A percentile compares a stretch with the other conserved stretches of the same genome.
Evolutionary conservation across 202 grass and related monocot species (phyloP).

Genomic region (Eragrostis tef): DNA sequence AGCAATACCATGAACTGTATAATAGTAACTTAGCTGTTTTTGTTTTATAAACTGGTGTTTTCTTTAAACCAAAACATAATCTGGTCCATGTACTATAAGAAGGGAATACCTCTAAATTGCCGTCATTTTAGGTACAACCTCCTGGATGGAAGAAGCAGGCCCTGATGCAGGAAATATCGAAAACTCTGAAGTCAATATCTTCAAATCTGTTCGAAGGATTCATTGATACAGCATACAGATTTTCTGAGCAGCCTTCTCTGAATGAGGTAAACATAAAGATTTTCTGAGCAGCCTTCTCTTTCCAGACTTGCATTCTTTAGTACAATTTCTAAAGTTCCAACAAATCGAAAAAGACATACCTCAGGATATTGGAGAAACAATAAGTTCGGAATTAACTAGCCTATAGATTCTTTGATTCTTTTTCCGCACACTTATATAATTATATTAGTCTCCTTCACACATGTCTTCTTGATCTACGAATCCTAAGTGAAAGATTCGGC

Average conservation of each 20-base stretch:
- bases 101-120: neutral
- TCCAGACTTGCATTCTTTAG: too few relatives aligned
- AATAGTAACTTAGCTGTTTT: neutral
- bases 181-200: conserved; percentile 20
- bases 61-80: neutral
- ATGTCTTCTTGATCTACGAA: too few relatives aligned
- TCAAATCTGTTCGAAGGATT: conserved; percentile 20
- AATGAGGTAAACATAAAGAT: conserved; percentile 34
- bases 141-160: conserved; percentile 25
- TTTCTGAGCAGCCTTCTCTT: too few relatives aligned
- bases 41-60: neutral
- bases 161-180: conserved; percentile 1
- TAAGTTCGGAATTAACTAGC: too few relatives aligned
- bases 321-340: neutral
- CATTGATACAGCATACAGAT: conserved; percentile 32
- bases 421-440: too few relatives aligned
- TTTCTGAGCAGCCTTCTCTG: conserved; percentile 40
- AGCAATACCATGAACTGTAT: too few relatives aligned
- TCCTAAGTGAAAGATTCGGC: neutral
- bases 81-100: neutral
- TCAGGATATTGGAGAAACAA: too few relatives aligned
- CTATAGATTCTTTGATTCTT: too few relatives aligned
- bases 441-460: neutral
- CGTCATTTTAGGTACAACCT: neutral
- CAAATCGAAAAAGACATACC: too few relatives aligned